A percentile compares a stretch with the other conserved stretches of the same genome.
Evolutionary conservation across 768 basidiomycete species (phyloP).

Genomic region (Mrakia blollopis): DNA sequence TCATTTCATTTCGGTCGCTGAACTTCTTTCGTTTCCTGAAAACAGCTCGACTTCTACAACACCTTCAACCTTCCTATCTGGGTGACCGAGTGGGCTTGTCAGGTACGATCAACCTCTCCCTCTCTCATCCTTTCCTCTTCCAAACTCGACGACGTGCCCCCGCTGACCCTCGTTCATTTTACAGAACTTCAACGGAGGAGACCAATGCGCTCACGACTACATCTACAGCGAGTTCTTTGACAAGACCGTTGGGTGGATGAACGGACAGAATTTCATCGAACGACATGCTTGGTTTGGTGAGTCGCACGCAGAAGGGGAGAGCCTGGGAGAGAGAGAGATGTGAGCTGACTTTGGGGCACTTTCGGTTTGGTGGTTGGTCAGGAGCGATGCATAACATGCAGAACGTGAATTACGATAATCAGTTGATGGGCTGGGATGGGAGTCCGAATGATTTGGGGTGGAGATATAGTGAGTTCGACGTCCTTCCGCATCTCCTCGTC

Average conservation of each 20-base stretch:
- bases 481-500: too few species aligned
- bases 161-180: not conserved
- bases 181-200: conserved; percentile 9
- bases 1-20: not conserved
- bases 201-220: not conserved
- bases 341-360: not conserved
- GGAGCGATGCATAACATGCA: not conserved
- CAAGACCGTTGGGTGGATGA: conserved; percentile 1
- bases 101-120: not conserved
- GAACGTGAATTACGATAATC: not conserved
- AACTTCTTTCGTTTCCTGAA: not conserved
- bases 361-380: not conserved
- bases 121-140: not conserved
- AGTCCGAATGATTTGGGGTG: not conserved
- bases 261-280: not conserved
- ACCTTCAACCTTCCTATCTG: not conserved
- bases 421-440: not conserved
- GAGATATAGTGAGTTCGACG: not conserved
- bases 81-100: conserved; percentile 4
- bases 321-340: not conserved
- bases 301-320: too few species aligned
- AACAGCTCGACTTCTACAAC: not conserved
- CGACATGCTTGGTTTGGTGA: conserved; percentile 3
- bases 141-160: not conserved
- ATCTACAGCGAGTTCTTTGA: not conserved